phyloP scores from a whole-genome alignment of 139 green algal genomes.

The Coccomyxa sp. region DNA sequence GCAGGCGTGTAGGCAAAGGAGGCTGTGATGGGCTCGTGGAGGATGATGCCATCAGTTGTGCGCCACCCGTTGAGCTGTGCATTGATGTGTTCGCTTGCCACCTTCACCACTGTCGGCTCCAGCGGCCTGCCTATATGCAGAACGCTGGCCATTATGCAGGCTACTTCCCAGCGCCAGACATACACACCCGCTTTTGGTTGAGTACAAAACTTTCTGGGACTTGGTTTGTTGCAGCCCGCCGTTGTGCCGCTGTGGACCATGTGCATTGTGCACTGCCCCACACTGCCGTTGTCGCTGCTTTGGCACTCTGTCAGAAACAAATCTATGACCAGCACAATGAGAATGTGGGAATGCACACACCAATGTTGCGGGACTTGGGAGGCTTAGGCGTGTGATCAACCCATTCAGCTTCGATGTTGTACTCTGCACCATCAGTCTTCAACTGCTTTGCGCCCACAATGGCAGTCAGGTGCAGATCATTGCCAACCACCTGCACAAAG shows the following conservation, averaged over 20 bases:
- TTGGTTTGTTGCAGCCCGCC: no score
- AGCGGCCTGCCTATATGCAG: not conserved
- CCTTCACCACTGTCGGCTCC: conserved; percentile 2
- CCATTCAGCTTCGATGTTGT: conserved; percentile 5
- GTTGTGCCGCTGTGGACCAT: no score
- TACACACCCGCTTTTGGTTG: no score
- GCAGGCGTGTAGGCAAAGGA: conserved; percentile 16
- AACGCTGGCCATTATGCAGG: no score
- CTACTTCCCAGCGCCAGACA: no score
- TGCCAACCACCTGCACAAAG: conserved; percentile 10
- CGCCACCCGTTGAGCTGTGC: conserved; percentile 13
- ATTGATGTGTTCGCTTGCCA: conserved; percentile 13
- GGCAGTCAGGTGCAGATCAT: conserved; percentile 8
- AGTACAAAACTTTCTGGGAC: no score
- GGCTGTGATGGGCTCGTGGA: conserved; percentile 2
- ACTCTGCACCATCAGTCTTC: not conserved
- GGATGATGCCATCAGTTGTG: conserved; percentile 5
- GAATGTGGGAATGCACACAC: no score
- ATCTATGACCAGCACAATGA: no score
- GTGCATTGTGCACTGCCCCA: no score
- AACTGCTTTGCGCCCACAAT: conserved; percentile 8
- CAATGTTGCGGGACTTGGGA: not conserved
- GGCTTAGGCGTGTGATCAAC: not conserved
- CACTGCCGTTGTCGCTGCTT: no score
- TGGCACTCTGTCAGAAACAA: no score